Conservation (phyloP, 192 early-diverging fungal genomes). For the Cetraspora pellucida region DNA sequence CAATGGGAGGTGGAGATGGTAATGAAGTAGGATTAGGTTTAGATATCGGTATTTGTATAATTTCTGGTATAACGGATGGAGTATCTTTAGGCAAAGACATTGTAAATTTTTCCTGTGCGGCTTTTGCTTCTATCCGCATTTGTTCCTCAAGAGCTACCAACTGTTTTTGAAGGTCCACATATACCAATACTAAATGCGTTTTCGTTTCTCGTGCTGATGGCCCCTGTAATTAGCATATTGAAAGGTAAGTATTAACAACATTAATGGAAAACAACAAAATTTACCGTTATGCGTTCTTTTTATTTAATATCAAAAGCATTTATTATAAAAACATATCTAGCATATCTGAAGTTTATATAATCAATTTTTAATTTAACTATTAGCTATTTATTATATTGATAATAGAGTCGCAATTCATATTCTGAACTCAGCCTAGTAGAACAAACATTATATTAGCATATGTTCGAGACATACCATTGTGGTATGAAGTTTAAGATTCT, state of each 20-base stretch:
- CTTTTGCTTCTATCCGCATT: slow-evolving; percentile 11
- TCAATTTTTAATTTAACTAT: background rate
- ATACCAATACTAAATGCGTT: slow-evolving; percentile 17
- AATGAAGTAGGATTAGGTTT: background rate
- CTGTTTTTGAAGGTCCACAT: slow-evolving; percentile 22
- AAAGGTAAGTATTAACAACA: background rate
- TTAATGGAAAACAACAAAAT: background rate
- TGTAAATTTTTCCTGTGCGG: background rate
- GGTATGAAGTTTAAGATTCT: slow-evolving; percentile 22
- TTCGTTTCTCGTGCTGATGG: slow-evolving; percentile 19
- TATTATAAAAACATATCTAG: too few species aligned
- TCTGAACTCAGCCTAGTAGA: too few species aligned
- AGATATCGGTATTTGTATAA: background rate
- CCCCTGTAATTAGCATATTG: background rate
- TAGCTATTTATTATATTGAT: background rate
- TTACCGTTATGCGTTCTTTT: background rate
- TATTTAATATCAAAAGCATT: background rate
- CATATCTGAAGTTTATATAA: too few species aligned
- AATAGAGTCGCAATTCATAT: background rate
- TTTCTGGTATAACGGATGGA: slow-evolving; percentile 25
- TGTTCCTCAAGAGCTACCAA: slow-evolving; percentile 16
- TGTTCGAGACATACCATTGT: background rate
- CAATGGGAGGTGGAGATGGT: background rate
- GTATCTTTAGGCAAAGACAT: slow-evolving; percentile 10
- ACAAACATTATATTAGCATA: background rate